Evolutionary conservation across 2,329 filamentous ascomycete genomes (phyloP).

Genomic region (Shiraia sp.): DNA sequence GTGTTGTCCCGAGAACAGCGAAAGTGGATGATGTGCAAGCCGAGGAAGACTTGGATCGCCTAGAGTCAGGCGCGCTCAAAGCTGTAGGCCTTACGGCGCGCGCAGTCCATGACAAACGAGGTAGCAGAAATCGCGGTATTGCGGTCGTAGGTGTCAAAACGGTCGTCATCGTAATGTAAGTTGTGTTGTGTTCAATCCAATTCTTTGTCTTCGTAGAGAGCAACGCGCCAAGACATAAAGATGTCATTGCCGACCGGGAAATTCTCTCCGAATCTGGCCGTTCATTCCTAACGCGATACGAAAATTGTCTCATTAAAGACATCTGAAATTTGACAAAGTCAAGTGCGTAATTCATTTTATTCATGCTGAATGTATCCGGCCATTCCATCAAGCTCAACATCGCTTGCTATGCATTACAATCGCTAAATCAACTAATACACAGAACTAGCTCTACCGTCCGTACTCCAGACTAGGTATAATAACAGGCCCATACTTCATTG

Average conservation of each 20-base stretch:
- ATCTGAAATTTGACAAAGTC: no score
- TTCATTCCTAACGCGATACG: neutral
- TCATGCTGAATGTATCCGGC: neutral
- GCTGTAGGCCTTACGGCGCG: conserved; percentile 27
- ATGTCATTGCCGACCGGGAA: conserved; percentile 26
- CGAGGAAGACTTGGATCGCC: conserved; percentile 17
- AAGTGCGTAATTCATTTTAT: conserved; percentile 11
- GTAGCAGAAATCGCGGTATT: conserved; percentile 46
- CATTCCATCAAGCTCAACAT: conserved; percentile 6
- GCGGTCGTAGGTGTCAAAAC: conserved; percentile 25
- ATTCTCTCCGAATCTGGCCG: conserved; percentile 3
- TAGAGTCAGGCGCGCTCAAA: conserved; percentile 15
- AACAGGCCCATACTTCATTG: conserved; percentile 96
- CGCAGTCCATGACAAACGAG: conserved; percentile 41
- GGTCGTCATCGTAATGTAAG: conserved; percentile 31
- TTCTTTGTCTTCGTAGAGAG: conserved; percentile 9
- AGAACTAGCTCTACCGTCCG: conserved; percentile 46
- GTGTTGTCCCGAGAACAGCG: conserved; percentile 7
- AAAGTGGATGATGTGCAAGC: conserved; percentile 17
- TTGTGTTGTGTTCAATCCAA: conserved; percentile 5
- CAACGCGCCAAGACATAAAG: conserved; percentile 18
- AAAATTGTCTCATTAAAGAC: no score
- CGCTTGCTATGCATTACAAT: conserved; percentile 29
- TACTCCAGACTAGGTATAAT: conserved; percentile 75
- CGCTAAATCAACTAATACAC: conserved; percentile 12